Percentiles rank a stretch among this genome's conserved stretches.
These are phyloP conservation scores for Trichoderma sp. DNA, from an alignment of 2,329 filamentous ascomycete species.

Conservation along the genomic window DNA sequence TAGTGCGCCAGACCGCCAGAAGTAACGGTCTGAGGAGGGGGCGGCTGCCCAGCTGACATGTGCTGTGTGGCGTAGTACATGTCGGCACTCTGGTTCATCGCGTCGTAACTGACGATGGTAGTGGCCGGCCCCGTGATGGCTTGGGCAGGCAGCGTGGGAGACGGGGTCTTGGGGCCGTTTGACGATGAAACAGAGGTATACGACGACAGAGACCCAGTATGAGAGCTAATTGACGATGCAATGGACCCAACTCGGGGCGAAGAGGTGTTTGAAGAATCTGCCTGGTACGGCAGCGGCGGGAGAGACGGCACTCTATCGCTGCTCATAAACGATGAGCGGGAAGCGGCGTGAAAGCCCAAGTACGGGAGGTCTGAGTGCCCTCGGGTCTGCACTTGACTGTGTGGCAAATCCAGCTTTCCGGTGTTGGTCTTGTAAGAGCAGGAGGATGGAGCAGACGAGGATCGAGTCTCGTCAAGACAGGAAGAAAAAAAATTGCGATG, in stretches of 20 bases:
- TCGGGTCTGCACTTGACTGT: constrained; percentile 35
- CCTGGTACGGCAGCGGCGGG: constrained; percentile 66
- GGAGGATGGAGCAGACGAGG: constrained; percentile 2
- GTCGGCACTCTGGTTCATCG: constrained; percentile 83
- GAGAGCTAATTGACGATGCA: constrained; percentile 55
- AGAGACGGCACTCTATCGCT: constrained; percentile 70
- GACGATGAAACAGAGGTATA: constrained; percentile 55
- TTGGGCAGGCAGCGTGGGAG: constrained; percentile 61
- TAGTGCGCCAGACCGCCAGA: constrained; percentile 74
- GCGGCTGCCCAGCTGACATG: constrained; percentile 73
- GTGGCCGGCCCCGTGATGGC: constrained; percentile 33
- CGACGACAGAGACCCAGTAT: constrained; percentile 53
- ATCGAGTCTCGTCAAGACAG: neutral
- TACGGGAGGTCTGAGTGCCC: constrained; percentile 43
- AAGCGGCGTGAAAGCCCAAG: constrained; percentile 59
- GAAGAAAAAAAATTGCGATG: neutral
- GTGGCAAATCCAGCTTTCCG: constrained; percentile 94
- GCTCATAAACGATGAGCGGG: constrained; percentile 63
- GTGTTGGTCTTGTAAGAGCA: constrained; percentile 44
- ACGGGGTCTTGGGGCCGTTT: constrained; percentile 73
- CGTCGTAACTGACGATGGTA: constrained; percentile 36
- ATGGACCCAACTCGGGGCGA: constrained; percentile 76
- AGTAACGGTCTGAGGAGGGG: constrained; percentile 72
- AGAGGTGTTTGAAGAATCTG: constrained; percentile 68
- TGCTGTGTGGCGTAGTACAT: constrained; percentile 77